These are phyloP conservation scores for Scutellaria minor DNA, from an alignment of 257 asterid species.

Conservation along the genomic window DNA sequence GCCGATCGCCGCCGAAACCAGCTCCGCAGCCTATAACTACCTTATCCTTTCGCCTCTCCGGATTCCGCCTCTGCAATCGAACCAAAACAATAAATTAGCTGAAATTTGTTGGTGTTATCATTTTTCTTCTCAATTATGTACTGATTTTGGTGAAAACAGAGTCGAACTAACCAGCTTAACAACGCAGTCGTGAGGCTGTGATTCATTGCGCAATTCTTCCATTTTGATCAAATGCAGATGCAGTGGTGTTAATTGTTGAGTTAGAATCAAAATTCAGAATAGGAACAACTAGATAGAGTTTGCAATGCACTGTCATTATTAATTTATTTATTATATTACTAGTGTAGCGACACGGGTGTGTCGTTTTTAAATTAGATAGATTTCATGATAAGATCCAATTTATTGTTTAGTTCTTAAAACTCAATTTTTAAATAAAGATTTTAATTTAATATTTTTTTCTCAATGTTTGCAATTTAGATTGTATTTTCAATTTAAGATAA, in stretches of 20 bases:
- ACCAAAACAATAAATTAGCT: constrained; percentile 4
- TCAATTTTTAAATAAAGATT: too few relatives aligned
- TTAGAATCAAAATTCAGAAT: too few relatives aligned
- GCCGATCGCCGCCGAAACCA: constrained; percentile 97
- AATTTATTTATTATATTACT: too few relatives aligned
- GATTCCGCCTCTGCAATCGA: constrained; percentile 66
- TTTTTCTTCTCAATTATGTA: background rate
- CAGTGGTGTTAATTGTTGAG: background rate
- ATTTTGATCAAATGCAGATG: constrained; percentile 29
- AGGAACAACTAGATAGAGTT: too few relatives aligned
- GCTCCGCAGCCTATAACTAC: constrained; percentile 94
- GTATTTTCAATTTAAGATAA: too few relatives aligned
- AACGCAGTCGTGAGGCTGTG: constrained; percentile 56
- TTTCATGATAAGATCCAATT: too few relatives aligned
- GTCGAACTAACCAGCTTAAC: constrained; percentile 60
- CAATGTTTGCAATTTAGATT: too few relatives aligned
- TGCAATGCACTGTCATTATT: too few relatives aligned
- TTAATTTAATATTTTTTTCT: too few relatives aligned
- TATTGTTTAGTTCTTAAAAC: too few relatives aligned
- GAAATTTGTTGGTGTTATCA: background rate
- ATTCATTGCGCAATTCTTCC: constrained; percentile 40
- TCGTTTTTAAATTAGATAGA: too few relatives aligned
- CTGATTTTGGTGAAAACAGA: background rate
- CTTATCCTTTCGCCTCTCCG: constrained; percentile 74
- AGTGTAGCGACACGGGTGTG: too few relatives aligned